Evolutionary conservation across 2,329 filamentous ascomycete species (phyloP).

Genomic region (Paecilomyces dactylethromorphus): DNA sequence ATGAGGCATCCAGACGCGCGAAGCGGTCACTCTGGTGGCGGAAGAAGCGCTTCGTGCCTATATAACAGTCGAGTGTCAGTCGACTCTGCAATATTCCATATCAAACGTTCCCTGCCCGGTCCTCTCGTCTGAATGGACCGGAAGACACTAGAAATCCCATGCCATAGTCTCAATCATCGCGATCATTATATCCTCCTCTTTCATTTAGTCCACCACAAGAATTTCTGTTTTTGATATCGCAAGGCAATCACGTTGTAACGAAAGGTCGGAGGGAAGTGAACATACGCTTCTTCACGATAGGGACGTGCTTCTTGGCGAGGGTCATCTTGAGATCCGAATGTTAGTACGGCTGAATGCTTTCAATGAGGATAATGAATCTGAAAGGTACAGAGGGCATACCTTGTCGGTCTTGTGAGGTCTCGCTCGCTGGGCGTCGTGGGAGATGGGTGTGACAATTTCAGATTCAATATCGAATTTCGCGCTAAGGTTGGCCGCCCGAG

Average conservation of each 20-base stretch:
- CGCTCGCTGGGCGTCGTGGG: slow-evolving; percentile 31
- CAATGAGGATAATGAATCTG: background rate
- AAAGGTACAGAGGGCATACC: slow-evolving; percentile 24
- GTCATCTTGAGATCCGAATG: slow-evolving; percentile 60
- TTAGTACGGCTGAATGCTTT: slow-evolving; percentile 2
- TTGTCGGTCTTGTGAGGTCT: slow-evolving; percentile 39
- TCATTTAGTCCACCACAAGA: background rate
- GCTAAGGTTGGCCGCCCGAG: slow-evolving; percentile 26
- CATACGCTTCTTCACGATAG: slow-evolving; percentile 99
- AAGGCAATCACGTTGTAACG: background rate
- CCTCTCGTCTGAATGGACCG: background rate
- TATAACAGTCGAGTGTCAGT: slow-evolving; percentile 43
- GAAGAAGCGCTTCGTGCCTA: slow-evolving; percentile 89
- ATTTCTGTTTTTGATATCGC: background rate
- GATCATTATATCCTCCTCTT: background rate
- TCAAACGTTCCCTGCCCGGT: background rate
- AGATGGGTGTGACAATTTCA: slow-evolving; percentile 35
- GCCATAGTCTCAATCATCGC: background rate
- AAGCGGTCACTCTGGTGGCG: slow-evolving; percentile 98
- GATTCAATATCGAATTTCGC: slow-evolving; percentile 34
- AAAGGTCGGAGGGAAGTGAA: slow-evolving; percentile 26
- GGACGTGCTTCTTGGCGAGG: slow-evolving; percentile 97
- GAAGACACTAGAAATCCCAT: background rate
- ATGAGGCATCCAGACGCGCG: slow-evolving; percentile 82
- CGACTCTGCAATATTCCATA: slow-evolving; percentile 31